Conservation (phyloP, 2,329 filamentous ascomycete species). For the Chaetomiaceae sp. region DNA sequence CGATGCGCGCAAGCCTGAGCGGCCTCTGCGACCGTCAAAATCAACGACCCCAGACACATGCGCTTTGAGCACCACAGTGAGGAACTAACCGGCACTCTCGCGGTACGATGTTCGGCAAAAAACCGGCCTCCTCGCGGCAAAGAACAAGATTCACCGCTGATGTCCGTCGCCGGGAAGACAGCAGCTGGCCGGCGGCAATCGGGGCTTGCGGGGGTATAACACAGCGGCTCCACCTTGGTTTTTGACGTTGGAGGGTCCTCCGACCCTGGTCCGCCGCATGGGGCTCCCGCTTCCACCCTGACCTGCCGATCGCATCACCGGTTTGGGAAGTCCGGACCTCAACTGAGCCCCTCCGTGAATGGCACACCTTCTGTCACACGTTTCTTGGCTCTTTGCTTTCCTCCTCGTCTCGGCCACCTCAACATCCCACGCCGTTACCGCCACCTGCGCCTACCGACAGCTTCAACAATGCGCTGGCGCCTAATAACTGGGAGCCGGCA, state of each 20-base stretch:
- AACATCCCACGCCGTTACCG: no score
- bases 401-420: not conserved
- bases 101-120: no score
- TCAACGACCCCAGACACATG: no score
- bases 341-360: not conserved
- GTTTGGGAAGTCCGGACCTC: conserved; percentile 23
- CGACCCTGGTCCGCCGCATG: conserved; percentile 11
- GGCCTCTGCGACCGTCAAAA: not conserved
- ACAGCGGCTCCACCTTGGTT: conserved; percentile 11
- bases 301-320: conserved; percentile 18
- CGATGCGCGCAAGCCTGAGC: not conserved
- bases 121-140: no score
- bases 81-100: no score
- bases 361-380: not conserved
- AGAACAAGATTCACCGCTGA: no score
- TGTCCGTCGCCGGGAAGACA: no score
- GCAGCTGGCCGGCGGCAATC: not conserved
- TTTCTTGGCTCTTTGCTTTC: not conserved
- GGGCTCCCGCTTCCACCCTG: conserved; percentile 1
- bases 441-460: no score
- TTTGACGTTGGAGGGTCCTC: conserved; percentile 1
- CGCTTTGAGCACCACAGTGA: no score
- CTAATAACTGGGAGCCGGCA: no score
- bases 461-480: no score
- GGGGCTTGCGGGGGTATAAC: no score